Percentiles rank a stretch among this genome's conserved stretches.
phyloP scores from a whole-genome alignment of 1,284 basidiomycete species.

The Cutaneotrichosporon mucoides region DNA sequence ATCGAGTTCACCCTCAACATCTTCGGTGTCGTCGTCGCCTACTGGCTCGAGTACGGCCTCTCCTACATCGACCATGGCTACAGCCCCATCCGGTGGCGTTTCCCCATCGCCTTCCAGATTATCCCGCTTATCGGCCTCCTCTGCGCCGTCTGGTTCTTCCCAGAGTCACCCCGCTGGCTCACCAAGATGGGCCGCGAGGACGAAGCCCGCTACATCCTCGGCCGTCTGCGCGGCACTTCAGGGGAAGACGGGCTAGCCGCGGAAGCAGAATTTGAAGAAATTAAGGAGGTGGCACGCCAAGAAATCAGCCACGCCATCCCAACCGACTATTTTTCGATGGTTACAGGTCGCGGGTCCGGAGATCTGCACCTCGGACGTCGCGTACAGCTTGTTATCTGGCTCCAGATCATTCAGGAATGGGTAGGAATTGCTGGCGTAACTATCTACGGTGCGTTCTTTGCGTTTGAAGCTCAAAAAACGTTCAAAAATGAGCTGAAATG shows the following conservation, averaged over 20 bases:
- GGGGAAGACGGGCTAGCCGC: conserved; percentile 12
- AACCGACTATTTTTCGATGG: conserved; percentile 18
- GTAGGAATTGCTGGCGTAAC: conserved; percentile 18
- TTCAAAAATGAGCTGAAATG: too few species aligned
- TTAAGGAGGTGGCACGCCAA: conserved; percentile 44
- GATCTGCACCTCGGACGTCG: conserved; percentile 47
- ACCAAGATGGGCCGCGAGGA: conserved; percentile 49
- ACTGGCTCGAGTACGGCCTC: conserved; percentile 53
- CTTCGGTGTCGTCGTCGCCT: conserved; percentile 57
- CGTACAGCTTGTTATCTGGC: conserved; percentile 46
- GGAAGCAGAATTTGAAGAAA: conserved; percentile 32
- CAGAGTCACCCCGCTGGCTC: conserved; percentile 61
- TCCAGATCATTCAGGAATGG: conserved; percentile 48
- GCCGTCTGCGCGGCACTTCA: conserved; percentile 30
- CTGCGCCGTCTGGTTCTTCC: conserved; percentile 52
- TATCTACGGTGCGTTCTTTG: conserved; percentile 5
- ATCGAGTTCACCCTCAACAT: conserved; percentile 46
- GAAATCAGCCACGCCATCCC: conserved; percentile 19
- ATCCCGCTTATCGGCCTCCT: conserved; percentile 40
- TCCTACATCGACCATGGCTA: conserved; percentile 55
- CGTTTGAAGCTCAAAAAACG: not conserved
- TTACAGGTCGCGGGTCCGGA: conserved; percentile 17
- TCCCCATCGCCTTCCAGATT: conserved; percentile 46
- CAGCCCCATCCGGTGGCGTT: conserved; percentile 58
- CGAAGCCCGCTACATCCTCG: conserved; percentile 44